Conservation (phyloP, 352 stramenopile species). For the Globisporangium solare region DNA sequence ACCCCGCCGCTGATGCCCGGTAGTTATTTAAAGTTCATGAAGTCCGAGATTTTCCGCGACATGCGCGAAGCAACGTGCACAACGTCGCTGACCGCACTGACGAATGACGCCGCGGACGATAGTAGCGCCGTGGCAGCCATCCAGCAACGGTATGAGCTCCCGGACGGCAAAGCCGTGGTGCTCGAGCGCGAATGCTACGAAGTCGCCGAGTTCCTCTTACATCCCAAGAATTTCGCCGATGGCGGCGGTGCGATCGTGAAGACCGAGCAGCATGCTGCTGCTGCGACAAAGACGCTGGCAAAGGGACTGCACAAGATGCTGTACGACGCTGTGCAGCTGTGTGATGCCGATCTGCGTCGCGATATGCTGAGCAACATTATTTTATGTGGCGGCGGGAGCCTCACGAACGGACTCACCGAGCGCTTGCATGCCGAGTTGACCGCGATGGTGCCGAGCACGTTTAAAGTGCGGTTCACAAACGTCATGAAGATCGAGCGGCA, state of each 20-base stretch:
- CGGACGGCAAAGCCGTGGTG: constrained; percentile 62
- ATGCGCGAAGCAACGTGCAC: constrained; percentile 67
- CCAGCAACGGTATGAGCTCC: constrained; percentile 67
- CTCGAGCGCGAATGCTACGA: constrained; percentile 69
- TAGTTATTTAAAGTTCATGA: constrained; percentile 76
- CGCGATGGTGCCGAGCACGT: constrained; percentile 71
- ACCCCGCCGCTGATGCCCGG: constrained; percentile 45
- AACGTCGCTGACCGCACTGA: constrained; percentile 40
- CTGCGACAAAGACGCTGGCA: constrained; percentile 35
- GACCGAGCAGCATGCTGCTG: constrained; percentile 42
- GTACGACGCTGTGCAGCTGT: constrained; percentile 80
- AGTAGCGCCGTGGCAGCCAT: constrained; percentile 10
- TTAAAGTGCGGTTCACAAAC: constrained; percentile 84
- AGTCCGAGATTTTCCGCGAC: constrained; percentile 61
- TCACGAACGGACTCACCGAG: constrained; percentile 72
- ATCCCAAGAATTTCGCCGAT: constrained; percentile 48
- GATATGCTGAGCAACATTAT: constrained; percentile 88
- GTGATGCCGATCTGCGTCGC: constrained; percentile 74
- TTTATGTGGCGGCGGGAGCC: constrained; percentile 75
- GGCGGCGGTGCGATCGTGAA: constrained; percentile 28
- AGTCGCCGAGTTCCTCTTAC: constrained; percentile 72
- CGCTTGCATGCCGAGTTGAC: constrained; percentile 77
- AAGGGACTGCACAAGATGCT: constrained; percentile 79
- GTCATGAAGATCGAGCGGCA: constrained; percentile 80
- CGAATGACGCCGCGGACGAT: constrained; percentile 27